Base-by-base conservation (phyloP, 2,329 filamentous ascomycete genomes). In the Pseudocercospora ulei region DNA sequence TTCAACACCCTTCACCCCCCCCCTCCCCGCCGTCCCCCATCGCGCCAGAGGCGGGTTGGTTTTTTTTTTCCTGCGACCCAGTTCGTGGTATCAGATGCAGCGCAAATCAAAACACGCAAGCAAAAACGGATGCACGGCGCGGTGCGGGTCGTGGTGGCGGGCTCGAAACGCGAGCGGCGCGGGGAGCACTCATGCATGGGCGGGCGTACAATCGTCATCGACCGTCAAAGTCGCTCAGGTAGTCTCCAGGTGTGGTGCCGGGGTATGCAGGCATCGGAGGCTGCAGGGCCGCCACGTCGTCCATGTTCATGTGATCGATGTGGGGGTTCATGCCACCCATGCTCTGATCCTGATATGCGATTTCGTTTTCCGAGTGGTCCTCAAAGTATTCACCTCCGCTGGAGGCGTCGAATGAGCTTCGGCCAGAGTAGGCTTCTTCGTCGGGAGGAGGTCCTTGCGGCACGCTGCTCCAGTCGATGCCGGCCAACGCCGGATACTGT, bases 401-500 rank as follows among this genome's bases (percentile, higher is more conserved):
- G 41, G 80, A 83, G 1, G 78, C 79, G 56, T 92, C 85, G 53
- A 88, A 90, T 48, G 80, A 86, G 48, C 81, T 85, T 36, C 80
- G 72, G 0, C 82, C 82, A 53, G 79, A 83, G 45, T 84, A 42
- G 11, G 41, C 70, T 11, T 76, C 76, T 4, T 71, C 50, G 7
- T 57, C 51, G 0, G 50, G 49, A 11, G 52, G 51, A 5, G 48
- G 46, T 4, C 51, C 69, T n/a, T 80, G 72, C 26, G 78, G 73
- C 57, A 92, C 73, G 37, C 79, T 73, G 11, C 73, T 72, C 87
- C 88, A 96, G 56, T 88, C 87, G 58, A 96, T 73, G 38, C 79
- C 81, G 14, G 87, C 86, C n/a, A 98, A 67, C 3, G 85, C 87
- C 7, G 90, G 90, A 61, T 95, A 96, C 56, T 96, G 90, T 11